Conservation (phyloP, 2,329 filamentous ascomycete species). For the Arthrobotrys megalospora region DNA sequence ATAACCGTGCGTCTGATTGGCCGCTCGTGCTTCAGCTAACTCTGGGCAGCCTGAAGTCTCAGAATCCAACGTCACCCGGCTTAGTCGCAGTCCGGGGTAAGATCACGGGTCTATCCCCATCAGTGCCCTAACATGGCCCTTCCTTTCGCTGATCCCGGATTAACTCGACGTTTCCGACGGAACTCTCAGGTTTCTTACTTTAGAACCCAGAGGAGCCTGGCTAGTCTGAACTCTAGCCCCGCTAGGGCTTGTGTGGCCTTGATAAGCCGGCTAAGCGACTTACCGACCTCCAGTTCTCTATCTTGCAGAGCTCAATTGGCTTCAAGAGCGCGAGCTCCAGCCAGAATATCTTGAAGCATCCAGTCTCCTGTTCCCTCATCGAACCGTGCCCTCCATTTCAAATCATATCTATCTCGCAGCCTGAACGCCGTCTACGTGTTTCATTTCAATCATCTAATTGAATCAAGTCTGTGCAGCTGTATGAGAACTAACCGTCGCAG, state of each 20-base stretch:
- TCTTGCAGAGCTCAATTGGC: constrained; percentile 25
- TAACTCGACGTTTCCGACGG: constrained; percentile 28
- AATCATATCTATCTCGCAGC: not conserved
- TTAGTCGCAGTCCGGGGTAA: constrained; percentile 39
- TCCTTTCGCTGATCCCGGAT: constrained; percentile 31
- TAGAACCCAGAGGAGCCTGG: not conserved
- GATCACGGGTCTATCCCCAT: constrained; percentile 38
- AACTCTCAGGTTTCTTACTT: constrained; percentile 21
- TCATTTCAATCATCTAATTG: constrained; percentile 9
- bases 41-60: constrained; percentile 12
- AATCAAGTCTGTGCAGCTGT: not conserved
- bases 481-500: not conserved
- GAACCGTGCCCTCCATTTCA: not conserved
- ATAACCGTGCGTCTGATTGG: constrained; percentile 28
- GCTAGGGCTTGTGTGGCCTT: constrained; percentile 27
- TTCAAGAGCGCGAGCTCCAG: constrained; percentile 26
- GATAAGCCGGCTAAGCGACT: constrained; percentile 34
- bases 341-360: not conserved
- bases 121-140: constrained; percentile 6
- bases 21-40: constrained; percentile 20
- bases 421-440: constrained; percentile 18
- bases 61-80: constrained; percentile 35
- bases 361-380: not conserved
- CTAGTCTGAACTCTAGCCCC: constrained; percentile 5
- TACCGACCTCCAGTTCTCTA: constrained; percentile 1